A percentile compares a stretch with the other conserved stretches of the same genome.
phyloP scores from a whole-genome alignment of 2,329 filamentous ascomycete genomes.

The Ceratocystis eucalypticola region DNA sequence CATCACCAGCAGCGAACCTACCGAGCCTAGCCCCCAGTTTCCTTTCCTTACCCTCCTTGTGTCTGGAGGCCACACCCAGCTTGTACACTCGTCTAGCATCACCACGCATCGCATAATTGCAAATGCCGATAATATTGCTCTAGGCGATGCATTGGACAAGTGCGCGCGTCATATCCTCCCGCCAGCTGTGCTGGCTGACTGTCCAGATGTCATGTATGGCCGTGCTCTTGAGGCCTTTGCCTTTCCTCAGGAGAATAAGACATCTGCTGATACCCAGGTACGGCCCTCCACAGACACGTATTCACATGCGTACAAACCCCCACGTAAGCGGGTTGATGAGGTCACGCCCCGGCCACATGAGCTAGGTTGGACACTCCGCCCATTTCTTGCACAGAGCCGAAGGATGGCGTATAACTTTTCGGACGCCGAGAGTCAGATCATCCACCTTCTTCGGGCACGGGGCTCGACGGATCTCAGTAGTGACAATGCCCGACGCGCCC shows the following conservation, averaged over 20 bases:
- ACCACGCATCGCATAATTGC: conserved; percentile 61
- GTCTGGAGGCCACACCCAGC: conserved; percentile 82
- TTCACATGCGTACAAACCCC: conserved; percentile 40
- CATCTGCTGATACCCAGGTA: conserved; percentile 10
- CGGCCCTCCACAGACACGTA: conserved; percentile 24
- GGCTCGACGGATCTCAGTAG: conserved; percentile 27
- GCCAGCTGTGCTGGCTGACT: conserved; percentile 36
- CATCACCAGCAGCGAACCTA: not conserved
- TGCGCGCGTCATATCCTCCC: conserved; percentile 66
- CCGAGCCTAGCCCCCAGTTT: conserved; percentile 33
- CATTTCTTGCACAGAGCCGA: conserved; percentile 48
- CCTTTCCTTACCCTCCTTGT: conserved; percentile 82
- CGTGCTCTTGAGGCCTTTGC: conserved; percentile 66
- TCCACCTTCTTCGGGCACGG: conserved; percentile 36
- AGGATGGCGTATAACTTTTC: conserved; percentile 60
- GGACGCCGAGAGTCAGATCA: conserved; percentile 52
- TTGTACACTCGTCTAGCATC: conserved; percentile 59
- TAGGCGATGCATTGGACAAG: conserved; percentile 86
- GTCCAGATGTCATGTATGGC: conserved; percentile 63
- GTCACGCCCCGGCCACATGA: conserved; percentile 31
- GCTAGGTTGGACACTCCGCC: conserved; percentile 49
- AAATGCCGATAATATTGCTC: conserved; percentile 62
- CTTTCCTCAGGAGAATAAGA: conserved; percentile 38
- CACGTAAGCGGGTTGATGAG: conserved; percentile 44
- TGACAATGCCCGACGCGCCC: conserved; percentile 43